A percentile compares a stretch with the other conserved stretches of the same genome.
phyloP scores from a whole-genome alignment of 116 monocot genomes.

The Iris pallida region DNA sequence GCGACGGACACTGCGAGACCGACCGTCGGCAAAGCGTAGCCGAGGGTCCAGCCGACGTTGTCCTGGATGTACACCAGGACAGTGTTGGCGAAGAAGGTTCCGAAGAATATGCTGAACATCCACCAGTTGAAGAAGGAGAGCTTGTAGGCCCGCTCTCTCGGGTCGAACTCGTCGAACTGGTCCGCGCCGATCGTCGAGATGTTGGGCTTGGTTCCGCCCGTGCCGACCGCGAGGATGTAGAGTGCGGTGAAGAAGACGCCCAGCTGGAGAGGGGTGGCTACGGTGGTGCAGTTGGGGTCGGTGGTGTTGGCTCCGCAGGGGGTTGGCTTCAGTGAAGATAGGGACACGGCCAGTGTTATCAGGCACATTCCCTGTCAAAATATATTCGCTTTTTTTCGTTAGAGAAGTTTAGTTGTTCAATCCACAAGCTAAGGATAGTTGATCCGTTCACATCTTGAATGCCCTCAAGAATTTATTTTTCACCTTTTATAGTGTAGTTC shows the following conservation, averaged over 20 bases:
- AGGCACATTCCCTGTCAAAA: constrained; percentile 34
- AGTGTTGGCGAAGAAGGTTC: constrained; percentile 65
- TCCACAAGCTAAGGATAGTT: no score
- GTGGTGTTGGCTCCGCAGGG: constrained; percentile 18
- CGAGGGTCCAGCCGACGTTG: constrained; percentile 58
- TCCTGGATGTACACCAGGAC: constrained; percentile 69
- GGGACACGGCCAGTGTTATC: constrained; percentile 30
- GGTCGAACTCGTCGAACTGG: constrained; percentile 63
- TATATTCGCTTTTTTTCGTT: not conserved
- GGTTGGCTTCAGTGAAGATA: constrained; percentile 31
- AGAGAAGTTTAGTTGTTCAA: no score
- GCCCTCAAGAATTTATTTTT: no score
- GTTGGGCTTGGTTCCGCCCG: constrained; percentile 43
- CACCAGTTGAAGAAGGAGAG: constrained; percentile 91
- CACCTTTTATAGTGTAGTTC: no score
- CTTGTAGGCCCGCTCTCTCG: constrained; percentile 45
- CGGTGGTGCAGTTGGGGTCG: constrained; percentile 16
- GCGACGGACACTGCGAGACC: constrained; percentile 34
- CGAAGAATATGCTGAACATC: constrained; percentile 71
- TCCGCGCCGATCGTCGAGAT: constrained; percentile 52
- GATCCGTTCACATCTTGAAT: no score
- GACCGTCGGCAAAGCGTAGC: constrained; percentile 48
- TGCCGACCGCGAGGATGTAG: constrained; percentile 39
- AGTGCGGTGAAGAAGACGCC: constrained; percentile 33
- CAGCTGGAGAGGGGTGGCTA: constrained; percentile 26